These are phyloP conservation scores for Picea mariana DNA, from an alignment of 83 land plant genomes.

Conservation along the genomic window DNA sequence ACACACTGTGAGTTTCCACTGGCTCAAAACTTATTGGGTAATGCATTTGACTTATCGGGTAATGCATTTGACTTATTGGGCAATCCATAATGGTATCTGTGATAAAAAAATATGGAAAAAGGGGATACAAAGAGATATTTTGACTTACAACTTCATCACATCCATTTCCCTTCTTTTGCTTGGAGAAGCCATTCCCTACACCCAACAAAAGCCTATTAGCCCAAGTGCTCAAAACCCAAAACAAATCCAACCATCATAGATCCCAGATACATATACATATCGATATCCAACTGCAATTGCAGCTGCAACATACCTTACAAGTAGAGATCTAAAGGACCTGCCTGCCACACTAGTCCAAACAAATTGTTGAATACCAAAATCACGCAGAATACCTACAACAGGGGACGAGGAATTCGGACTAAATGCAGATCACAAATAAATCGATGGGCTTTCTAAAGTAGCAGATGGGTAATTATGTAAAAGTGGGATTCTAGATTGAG, in stretches of 20 bases:
- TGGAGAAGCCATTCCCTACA: constrained; percentile 61
- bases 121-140: neutral
- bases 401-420: neutral
- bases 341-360: constrained; percentile 7
- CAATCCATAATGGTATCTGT: neutral
- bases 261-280: neutral
- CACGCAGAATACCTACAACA: neutral
- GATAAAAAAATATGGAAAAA: neutral
- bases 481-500: neutral
- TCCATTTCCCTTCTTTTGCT: constrained; percentile 80
- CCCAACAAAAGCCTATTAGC: neutral
- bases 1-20: neutral
- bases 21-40: neutral
- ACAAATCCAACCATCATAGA: constrained; percentile 6
- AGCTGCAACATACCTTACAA: neutral
- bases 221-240: constrained; percentile 11
- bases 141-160: constrained; percentile 68
- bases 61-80: neutral
- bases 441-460: neutral
- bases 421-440: neutral
- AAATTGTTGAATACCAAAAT: neutral
- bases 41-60: neutral
- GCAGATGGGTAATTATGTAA: neutral
- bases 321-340: constrained; percentile 11
- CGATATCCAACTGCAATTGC: neutral